phyloP scores from a whole-genome alignment of 1,284 basidiomycete genomes.

The Pseudozyma sp. region DNA sequence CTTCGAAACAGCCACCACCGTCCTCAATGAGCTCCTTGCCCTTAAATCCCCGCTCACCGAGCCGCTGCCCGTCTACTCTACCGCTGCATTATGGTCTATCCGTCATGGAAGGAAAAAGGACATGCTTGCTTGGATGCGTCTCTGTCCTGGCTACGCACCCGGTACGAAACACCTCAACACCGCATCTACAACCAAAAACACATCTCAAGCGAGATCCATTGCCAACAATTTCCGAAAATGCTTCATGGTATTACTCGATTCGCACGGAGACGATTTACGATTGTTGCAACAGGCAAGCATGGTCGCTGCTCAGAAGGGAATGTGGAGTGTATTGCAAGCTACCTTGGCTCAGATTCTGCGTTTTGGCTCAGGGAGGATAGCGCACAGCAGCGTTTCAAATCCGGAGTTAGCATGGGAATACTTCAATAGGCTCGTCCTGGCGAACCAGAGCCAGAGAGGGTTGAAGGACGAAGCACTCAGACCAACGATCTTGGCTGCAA shows the following conservation, averaged over 20 bases:
- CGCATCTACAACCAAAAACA: background rate
- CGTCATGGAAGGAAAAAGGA: conserved; percentile 24
- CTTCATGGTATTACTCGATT: conserved; percentile 33
- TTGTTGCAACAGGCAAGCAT: conserved; percentile 28
- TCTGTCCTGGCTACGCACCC: conserved; percentile 33
- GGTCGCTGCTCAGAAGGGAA: conserved; percentile 32
- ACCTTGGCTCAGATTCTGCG: conserved; percentile 38
- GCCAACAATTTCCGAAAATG: conserved; percentile 23
- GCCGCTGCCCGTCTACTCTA: conserved; percentile 19
- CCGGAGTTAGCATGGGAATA: conserved; percentile 16
- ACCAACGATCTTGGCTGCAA: background rate
- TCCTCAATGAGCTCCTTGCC: conserved; percentile 30
- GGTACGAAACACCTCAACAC: conserved; percentile 13
- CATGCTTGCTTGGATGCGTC: conserved; percentile 43
- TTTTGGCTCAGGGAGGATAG: conserved; percentile 8
- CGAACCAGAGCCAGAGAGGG: conserved; percentile 12
- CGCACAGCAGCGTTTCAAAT: background rate
- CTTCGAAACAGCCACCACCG: conserved; percentile 33
- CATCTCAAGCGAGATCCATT: conserved; percentile 7
- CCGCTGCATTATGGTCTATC: conserved; percentile 41
- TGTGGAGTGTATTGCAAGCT: conserved; percentile 28
- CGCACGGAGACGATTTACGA: conserved; percentile 31
- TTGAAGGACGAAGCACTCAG: conserved; percentile 12
- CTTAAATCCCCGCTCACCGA: conserved; percentile 23
- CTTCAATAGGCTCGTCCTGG: conserved; percentile 15